Evolutionary conservation across 2,329 filamentous ascomycete genomes (phyloP).

Genomic region (Botrytis porri): DNA sequence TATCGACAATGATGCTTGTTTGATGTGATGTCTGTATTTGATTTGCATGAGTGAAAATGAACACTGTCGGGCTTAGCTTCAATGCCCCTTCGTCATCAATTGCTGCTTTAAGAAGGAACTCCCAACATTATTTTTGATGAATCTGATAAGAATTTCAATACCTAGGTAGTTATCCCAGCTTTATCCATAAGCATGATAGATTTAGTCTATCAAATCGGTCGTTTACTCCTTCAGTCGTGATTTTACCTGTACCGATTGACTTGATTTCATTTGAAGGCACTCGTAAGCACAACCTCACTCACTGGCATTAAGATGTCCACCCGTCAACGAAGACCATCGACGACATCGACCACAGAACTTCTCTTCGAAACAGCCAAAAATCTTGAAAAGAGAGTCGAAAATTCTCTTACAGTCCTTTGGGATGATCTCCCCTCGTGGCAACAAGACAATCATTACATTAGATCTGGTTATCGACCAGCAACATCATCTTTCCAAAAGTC

Average conservation of each 20-base stretch:
- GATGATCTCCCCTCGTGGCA: constrained; percentile 52
- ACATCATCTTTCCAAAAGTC: constrained; percentile 60
- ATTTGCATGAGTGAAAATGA: neutral
- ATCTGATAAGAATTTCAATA: neutral
- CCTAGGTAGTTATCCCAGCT: neutral
- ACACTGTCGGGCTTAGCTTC: constrained; percentile 2
- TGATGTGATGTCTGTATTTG: neutral
- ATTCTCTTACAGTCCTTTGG: constrained; percentile 47
- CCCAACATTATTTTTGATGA: constrained; percentile 12
- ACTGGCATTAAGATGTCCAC: constrained; percentile 27
- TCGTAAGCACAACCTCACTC: neutral
- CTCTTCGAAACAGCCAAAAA: constrained; percentile 29
- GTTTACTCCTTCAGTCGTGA: neutral
- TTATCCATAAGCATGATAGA: neutral
- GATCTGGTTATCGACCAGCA: constrained; percentile 60
- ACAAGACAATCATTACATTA: constrained; percentile 68
- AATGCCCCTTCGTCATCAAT: constrained; percentile 8
- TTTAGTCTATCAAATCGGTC: neutral
- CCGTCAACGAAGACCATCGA: constrained; percentile 30
- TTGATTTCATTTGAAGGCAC: neutral
- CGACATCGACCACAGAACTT: constrained; percentile 28
- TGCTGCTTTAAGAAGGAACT: constrained; percentile 18
- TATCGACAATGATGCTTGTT: constrained; percentile 7
- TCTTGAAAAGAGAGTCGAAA: constrained; percentile 39
- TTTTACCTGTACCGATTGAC: neutral